Conservation (phyloP, 2,329 filamentous ascomycete genomes). For the Calycina herbarum region DNA sequence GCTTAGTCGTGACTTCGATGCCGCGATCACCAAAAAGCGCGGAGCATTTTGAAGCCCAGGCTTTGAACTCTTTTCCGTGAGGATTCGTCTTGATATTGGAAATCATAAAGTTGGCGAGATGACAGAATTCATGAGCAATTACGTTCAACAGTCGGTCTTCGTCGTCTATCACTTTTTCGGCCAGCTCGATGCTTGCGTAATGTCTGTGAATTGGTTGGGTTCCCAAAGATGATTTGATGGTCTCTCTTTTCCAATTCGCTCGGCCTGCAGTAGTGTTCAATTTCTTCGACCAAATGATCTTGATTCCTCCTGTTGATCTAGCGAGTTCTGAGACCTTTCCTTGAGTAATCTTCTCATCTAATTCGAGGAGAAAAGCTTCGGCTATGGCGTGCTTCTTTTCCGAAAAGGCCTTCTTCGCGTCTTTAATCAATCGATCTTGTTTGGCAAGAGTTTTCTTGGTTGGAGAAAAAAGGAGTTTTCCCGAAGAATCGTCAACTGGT, state of each 20-base stretch:
- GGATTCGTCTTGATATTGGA: constrained; percentile 72
- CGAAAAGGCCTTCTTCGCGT: constrained; percentile 62
- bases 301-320: constrained; percentile 66
- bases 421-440: constrained; percentile 39
- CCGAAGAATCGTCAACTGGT: constrained; percentile 20
- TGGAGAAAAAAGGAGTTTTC: constrained; percentile 20
- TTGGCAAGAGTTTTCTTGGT: constrained; percentile 38
- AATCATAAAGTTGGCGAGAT: constrained; percentile 89
- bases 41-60: constrained; percentile 62
- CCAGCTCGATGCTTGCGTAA: constrained; percentile 79
- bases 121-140: constrained; percentile 95
- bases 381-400: constrained; percentile 62
- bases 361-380: constrained; percentile 61
- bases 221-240: constrained; percentile 39
- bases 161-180: constrained; percentile 81
- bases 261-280: constrained; percentile 77
- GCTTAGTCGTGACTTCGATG: constrained; percentile 83
- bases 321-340: constrained; percentile 61
- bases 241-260: constrained; percentile 69
- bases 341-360: constrained; percentile 65
- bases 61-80: constrained; percentile 82
- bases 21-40: constrained; percentile 58
- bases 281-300: constrained; percentile 73
- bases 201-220: constrained; percentile 46
- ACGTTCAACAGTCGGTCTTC: constrained; percentile 80